Percentiles rank a stretch among this genome's conserved stretches.
These are phyloP conservation scores for Albifimbria verrucaria DNA, from an alignment of 2,329 filamentous ascomycete genomes.

Conservation along the genomic window DNA sequence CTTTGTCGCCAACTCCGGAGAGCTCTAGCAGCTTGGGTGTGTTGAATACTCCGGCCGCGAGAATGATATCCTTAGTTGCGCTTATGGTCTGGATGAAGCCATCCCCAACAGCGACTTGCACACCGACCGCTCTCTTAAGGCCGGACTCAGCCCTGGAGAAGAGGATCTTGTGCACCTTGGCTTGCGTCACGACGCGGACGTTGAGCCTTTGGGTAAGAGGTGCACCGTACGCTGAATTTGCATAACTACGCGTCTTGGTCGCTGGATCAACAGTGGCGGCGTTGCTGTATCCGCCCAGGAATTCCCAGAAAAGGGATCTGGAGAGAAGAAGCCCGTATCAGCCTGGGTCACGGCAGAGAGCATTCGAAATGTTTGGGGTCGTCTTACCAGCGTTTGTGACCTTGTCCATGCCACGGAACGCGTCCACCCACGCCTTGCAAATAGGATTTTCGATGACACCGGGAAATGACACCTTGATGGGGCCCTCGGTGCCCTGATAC, in stretches of 20 bases:
- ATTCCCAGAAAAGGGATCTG: conserved; percentile 17
- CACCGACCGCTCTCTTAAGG: conserved; percentile 13
- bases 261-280: conserved; percentile 18
- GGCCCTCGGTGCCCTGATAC: not conserved
- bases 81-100: conserved; percentile 10
- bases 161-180: conserved; percentile 18
- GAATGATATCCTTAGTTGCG: conserved; percentile 36
- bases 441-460: not conserved
- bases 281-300: conserved; percentile 6
- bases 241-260: conserved; percentile 20
- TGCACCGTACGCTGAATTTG: conserved; percentile 5
- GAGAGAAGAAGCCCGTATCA: not conserved
- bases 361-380: not conserved
- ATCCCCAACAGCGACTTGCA: conserved; percentile 12
- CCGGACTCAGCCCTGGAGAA: conserved; percentile 12
- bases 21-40: conserved; percentile 40
- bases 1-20: conserved; percentile 35
- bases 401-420: conserved; percentile 2
- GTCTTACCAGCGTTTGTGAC: conserved; percentile 3
- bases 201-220: conserved; percentile 12
- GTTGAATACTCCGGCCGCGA: conserved; percentile 39
- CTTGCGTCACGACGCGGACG: conserved; percentile 19
- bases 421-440: conserved; percentile 3
- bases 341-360: not conserved
- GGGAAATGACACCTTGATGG: conserved; percentile 3